A percentile compares a stretch with the other conserved stretches of the same genome.
Evolutionary conservation across 345 rosid genomes (phyloP).

Genomic region (Eucalyptus tenuipes): DNA sequence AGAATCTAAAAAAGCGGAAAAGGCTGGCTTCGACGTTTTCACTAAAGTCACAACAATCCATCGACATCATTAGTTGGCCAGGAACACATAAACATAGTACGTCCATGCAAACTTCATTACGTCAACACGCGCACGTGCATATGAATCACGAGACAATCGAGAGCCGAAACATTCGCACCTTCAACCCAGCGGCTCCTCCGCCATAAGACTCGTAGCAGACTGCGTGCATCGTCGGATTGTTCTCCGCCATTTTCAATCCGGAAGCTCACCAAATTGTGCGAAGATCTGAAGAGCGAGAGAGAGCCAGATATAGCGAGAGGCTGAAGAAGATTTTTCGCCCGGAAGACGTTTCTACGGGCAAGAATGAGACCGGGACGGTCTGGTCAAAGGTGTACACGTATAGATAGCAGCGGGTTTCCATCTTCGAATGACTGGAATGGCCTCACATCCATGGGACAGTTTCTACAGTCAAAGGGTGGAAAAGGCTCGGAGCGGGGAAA

Average conservation of each 20-base stretch:
- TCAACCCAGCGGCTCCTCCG: conserved; percentile 32
- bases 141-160: background rate
- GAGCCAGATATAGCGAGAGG: background rate
- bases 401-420: background rate
- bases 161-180: conserved; percentile 9
- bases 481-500: background rate
- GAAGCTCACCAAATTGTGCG: background rate
- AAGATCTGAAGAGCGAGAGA: background rate
- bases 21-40: background rate
- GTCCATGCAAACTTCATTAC: background rate
- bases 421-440: background rate
- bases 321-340: background rate
- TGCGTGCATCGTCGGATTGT: conserved; percentile 24
- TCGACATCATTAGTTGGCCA: background rate
- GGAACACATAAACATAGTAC: background rate
- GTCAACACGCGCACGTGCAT: background rate
- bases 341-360: background rate
- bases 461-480: background rate
- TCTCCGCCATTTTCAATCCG: conserved; percentile 2
- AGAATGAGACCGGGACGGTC: background rate
- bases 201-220: conserved; percentile 23
- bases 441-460: background rate
- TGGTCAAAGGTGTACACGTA: background rate
- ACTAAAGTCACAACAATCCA: background rate
- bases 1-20: background rate